Percentiles rank a stretch among this genome's conserved stretches.
Conservation (phyloP, 352 stramenopile species). For the Halophytophthora polymorphica region DNA sequence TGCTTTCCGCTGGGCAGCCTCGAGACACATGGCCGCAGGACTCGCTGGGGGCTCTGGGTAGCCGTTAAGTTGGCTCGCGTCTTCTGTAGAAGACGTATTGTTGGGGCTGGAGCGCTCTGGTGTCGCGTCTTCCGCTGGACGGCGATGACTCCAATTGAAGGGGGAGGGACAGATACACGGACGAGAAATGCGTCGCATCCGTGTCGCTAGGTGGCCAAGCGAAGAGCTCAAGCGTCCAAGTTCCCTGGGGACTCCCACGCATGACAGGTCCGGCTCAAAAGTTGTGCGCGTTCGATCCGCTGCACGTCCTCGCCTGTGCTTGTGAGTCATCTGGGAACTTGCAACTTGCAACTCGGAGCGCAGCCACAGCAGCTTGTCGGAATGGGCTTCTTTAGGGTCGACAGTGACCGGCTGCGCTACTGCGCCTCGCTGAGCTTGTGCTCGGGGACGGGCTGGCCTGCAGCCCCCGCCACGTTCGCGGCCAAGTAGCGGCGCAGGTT, state of each 20-base stretch:
- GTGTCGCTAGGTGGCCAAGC: too few species aligned
- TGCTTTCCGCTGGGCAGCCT: constrained; percentile 29
- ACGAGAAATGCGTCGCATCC: too few species aligned
- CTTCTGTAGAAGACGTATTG: constrained; percentile 1
- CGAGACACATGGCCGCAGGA: constrained; percentile 13
- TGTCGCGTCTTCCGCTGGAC: too few species aligned
- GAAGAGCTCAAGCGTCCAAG: neutral
- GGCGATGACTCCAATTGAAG: too few species aligned
- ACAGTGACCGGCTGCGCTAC: constrained; percentile 31
- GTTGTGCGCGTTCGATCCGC: constrained; percentile 25
- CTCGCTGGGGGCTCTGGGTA: constrained; percentile 17
- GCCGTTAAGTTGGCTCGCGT: constrained; percentile 23
- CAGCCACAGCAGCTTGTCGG: constrained; percentile 21
- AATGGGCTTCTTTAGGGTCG: constrained; percentile 7
- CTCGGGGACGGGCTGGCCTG: constrained; percentile 18
- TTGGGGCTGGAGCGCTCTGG: too few species aligned
- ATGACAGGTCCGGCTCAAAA: constrained; percentile 5
- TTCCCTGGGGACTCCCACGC: constrained; percentile 14
- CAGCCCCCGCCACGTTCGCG: constrained; percentile 23
- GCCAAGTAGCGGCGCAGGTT: constrained; percentile 73
- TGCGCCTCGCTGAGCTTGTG: constrained; percentile 18
- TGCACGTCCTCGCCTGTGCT: constrained; percentile 3
- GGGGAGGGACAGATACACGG: too few species aligned
- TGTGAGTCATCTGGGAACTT: constrained; percentile 13
- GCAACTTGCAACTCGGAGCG: constrained; percentile 8